Evolutionary conservation across 352 stramenopile genomes (phyloP), one percentile per base, ranked within the genome.

Genomic region (Aphanomyces euteiches): DNA sequence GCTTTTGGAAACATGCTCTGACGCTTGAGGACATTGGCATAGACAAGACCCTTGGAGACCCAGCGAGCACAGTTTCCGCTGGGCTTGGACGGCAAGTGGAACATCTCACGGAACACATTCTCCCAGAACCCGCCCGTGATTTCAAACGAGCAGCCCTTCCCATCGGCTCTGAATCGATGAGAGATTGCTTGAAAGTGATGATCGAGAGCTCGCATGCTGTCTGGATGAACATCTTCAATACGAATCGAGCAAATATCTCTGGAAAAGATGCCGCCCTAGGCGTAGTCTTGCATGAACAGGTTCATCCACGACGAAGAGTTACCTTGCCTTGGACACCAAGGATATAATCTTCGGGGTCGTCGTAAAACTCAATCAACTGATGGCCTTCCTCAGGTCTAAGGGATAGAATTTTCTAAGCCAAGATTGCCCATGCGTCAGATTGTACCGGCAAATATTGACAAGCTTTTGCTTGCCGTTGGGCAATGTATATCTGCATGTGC

Each of bases 1-100:
- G 60, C 56, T 38, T 73, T 73, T 15, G 67, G 67, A 59, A 73
- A 73, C 67, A 73, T 73, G 45, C 67, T 73, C 34, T 67, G 56
- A 15, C 67, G 45, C n/a, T 59, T 56, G 15, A 73, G 67, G 12
- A 73, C 56, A 54, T 73, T 73, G 7, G 67, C 67, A 40, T 68
- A 73, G 12, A 67, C 56, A 28, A 73, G 67, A 7, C 67, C 67
- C 47, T 73, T 73, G 4, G 67, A 73, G 17, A 73, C 67, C 67
- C 67, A 73, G 7, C 59, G 56, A 8, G 67, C 67, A 37, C 67
- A 73, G 40, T 73, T 73, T 13, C 67, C 67, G 41, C 56, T 73
- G 3, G 67, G 67, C 19, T 57, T 56, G 6, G 56, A 69, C 48
- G 67, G 67, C 36, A 73, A 40, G 37, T 68, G 56, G 36, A 73